Evolutionary conservation across 495 filamentous ascomycete species (phyloP).

Genomic region (Penicillium manginii): DNA sequence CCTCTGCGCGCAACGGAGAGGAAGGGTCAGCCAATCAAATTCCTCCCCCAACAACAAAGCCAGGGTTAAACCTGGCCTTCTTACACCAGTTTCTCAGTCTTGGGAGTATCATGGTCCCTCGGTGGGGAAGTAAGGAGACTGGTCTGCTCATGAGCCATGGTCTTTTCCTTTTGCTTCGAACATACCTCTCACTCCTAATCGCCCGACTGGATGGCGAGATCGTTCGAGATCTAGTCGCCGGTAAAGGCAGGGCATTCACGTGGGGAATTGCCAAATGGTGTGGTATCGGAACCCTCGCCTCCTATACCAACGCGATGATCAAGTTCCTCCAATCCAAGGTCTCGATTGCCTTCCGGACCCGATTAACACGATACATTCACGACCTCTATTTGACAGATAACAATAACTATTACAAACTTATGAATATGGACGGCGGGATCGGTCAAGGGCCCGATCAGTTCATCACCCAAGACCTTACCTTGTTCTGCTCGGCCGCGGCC

Average conservation of each 20-base stretch:
- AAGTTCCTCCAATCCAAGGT: constrained; percentile 98
- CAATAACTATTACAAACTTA: constrained; percentile 93
- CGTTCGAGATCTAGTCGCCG: constrained; percentile 91
- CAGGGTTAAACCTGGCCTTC: constrained; percentile 96
- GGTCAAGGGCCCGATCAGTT: constrained; percentile 94
- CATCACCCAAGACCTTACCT: constrained; percentile 94
- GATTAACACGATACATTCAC: constrained; percentile 95
- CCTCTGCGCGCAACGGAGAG: constrained; percentile 74
- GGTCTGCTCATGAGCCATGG: constrained; percentile 83
- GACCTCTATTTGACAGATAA: constrained; percentile 94
- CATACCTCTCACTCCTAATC: constrained; percentile 91
- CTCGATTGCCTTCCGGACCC: constrained; percentile 95
- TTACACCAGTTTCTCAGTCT: constrained; percentile 95
- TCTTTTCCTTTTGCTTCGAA: constrained; percentile 72
- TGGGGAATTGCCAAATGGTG: constrained; percentile 89
- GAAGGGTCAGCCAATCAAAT: constrained; percentile 64
- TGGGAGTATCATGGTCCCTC: constrained; percentile 94
- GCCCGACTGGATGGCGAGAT: constrained; percentile 95
- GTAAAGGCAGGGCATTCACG: constrained; percentile 84
- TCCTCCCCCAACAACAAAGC: constrained; percentile 84
- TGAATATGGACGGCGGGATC: constrained; percentile 91
- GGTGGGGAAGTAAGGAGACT: constrained; percentile 94
- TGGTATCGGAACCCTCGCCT: constrained; percentile 72
- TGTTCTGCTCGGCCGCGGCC: constrained; percentile 93
- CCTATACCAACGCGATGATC: constrained; percentile 95